phyloP scores from a whole-genome alignment of 164 flowering plant species.

The Litsea cubeba region DNA sequence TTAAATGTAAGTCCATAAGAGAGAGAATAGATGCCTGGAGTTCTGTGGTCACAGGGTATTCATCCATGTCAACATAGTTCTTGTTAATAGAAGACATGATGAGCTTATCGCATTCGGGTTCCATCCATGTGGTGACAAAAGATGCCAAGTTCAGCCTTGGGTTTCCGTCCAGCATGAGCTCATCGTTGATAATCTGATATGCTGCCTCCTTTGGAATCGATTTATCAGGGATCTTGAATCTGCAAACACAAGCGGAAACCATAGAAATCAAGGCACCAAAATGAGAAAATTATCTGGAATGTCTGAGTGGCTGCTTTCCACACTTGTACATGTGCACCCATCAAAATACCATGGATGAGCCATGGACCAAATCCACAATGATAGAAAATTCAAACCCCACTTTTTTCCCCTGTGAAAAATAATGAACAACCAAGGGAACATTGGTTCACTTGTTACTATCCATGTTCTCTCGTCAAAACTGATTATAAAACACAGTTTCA shows the following conservation, averaged over 20 bases:
- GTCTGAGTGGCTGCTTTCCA: background rate
- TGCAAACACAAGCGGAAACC: conserved; percentile 7
- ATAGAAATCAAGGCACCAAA: background rate
- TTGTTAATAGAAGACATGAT: conserved; percentile 59
- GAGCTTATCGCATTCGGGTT: conserved; percentile 67
- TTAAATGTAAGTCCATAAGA: background rate
- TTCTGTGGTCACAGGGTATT: conserved; percentile 79
- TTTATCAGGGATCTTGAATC: conserved; percentile 49
- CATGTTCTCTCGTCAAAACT: too few relatives aligned
- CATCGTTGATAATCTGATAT: conserved; percentile 50
- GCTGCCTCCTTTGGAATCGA: conserved; percentile 63
- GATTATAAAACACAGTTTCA: too few relatives aligned
- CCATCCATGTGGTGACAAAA: conserved; percentile 91
- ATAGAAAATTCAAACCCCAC: too few relatives aligned
- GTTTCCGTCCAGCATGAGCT: conserved; percentile 54
- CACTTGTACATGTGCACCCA: background rate
- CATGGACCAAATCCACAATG: background rate
- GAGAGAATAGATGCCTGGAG: conserved; percentile 39
- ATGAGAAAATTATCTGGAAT: background rate
- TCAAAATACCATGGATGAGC: background rate
- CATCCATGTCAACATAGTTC: conserved; percentile 87
- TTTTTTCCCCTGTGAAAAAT: too few relatives aligned
- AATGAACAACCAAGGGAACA: too few relatives aligned
- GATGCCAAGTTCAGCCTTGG: conserved; percentile 72
- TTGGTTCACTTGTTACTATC: too few relatives aligned